Conservation (phyloP, 2,329 filamentous ascomycete species). For the Penicillium sclerotigenum region DNA sequence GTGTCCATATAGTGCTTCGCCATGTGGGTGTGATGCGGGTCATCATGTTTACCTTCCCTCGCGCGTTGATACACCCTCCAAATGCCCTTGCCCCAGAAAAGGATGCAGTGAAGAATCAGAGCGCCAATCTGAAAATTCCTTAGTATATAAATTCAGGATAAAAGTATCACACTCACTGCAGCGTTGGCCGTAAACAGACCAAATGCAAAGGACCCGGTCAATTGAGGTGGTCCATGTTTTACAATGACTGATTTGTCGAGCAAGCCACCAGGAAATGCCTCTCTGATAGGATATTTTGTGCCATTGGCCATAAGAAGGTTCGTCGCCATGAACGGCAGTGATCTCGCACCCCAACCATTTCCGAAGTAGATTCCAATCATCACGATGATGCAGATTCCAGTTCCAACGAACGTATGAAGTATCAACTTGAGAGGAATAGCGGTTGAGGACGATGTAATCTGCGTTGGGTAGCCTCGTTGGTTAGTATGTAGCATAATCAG, state of each 20-base stretch:
- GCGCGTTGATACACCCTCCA: constrained; percentile 47
- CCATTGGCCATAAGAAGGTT: constrained; percentile 44
- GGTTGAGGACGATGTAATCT: constrained; percentile 55
- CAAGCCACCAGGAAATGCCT: constrained; percentile 37
- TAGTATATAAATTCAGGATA: not conserved
- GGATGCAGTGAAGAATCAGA: constrained; percentile 50
- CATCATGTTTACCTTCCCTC: constrained; percentile 44
- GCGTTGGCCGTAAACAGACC: constrained; percentile 57
- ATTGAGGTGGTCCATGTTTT: constrained; percentile 46
- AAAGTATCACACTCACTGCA: constrained; percentile 27
- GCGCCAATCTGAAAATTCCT: constrained; percentile 47
- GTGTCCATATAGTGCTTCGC: constrained; percentile 52
- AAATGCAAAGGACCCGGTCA: constrained; percentile 53
- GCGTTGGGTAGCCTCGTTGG: not conserved
- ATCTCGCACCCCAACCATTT: constrained; percentile 48
- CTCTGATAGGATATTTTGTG: constrained; percentile 40
- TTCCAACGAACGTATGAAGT: constrained; percentile 47
- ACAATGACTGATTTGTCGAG: constrained; percentile 37
- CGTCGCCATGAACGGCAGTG: constrained; percentile 56
- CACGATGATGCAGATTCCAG: constrained; percentile 48
- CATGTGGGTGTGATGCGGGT: constrained; percentile 55
- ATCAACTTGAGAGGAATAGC: constrained; percentile 54
- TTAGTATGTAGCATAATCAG: constrained; percentile 5
- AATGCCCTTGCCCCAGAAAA: constrained; percentile 58
- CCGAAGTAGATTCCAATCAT: constrained; percentile 55